Percentiles rank a stretch among this genome's conserved stretches.
Conservation (phyloP, 2,329 filamentous ascomycete genomes). For the Penicillium oxalicum region DNA sequence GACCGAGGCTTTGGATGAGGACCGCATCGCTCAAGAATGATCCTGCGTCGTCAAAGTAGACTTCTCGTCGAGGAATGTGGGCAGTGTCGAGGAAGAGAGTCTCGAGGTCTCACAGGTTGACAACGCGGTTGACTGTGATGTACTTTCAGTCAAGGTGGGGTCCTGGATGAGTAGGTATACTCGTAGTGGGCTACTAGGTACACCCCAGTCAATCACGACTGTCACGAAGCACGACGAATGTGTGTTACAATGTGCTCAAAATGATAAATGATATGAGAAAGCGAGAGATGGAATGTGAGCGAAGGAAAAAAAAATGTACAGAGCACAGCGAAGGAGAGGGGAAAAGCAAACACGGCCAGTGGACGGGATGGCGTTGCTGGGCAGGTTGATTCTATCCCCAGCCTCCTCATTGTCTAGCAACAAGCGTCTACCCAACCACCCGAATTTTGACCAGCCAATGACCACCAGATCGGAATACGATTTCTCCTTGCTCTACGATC, state of each 20-base stretch:
- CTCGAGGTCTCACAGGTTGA: conserved; percentile 1
- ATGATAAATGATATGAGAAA: conserved; percentile 15
- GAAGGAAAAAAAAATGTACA: conserved; percentile 10
- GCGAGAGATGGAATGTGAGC: conserved; percentile 5
- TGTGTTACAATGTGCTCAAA: conserved; percentile 4
- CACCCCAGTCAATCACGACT: conserved; percentile 6
- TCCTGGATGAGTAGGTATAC: conserved; percentile 6
- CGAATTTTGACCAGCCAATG: conserved; percentile 24
- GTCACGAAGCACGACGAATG: conserved; percentile 1
- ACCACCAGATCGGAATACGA: neutral
- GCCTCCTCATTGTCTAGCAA: conserved; percentile 18
- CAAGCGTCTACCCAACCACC: conserved; percentile 30
- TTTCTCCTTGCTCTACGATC: neutral
- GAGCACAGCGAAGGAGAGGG: conserved; percentile 5
- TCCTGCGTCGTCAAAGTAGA: neutral
- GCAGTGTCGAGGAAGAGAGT: neutral
- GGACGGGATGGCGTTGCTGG: conserved; percentile 9
- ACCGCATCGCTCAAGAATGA: conserved; percentile 26
- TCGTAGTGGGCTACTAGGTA: conserved; percentile 1
- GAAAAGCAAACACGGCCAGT: neutral
- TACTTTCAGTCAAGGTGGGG: conserved; percentile 2
- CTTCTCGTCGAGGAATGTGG: conserved; percentile 5
- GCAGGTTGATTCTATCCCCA: conserved; percentile 20
- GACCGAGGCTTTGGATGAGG: conserved; percentile 19
- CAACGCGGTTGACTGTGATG: conserved; percentile 1